Conservation (phyloP, 2,329 filamentous ascomycete species). For the Mycosphaerella sp. region DNA sequence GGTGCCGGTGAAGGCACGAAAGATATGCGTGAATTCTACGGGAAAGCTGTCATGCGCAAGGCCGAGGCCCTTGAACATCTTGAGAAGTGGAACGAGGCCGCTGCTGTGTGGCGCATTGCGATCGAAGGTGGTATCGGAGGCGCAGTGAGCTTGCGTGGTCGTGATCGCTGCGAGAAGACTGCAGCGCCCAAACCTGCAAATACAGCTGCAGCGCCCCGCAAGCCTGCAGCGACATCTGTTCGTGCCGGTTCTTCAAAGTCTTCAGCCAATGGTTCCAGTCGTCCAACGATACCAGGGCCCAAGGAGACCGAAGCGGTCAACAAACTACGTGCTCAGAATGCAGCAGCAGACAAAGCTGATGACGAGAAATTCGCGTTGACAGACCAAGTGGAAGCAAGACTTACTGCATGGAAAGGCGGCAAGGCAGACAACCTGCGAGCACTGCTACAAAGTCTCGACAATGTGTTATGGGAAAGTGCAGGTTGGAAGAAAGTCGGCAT, state of each 20-base stretch:
- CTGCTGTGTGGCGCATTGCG: slow-evolving; percentile 69
- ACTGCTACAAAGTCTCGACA: slow-evolving; percentile 76
- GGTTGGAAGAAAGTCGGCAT: slow-evolving; percentile 97
- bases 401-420: slow-evolving; percentile 77
- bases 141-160: slow-evolving; percentile 68
- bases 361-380: slow-evolving; percentile 87
- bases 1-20: slow-evolving; percentile 55
- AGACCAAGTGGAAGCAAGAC: slow-evolving; percentile 74
- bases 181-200: slow-evolving; percentile 49
- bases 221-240: slow-evolving; percentile 38
- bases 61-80: slow-evolving; percentile 93
- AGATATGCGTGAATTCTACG: slow-evolving; percentile 87
- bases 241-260: slow-evolving; percentile 19
- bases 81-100: slow-evolving; percentile 86
- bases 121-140: slow-evolving; percentile 85
- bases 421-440: slow-evolving; percentile 91
- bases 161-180: slow-evolving; percentile 83
- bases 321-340: slow-evolving; percentile 73
- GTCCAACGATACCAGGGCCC: slow-evolving; percentile 28
- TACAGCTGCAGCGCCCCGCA: slow-evolving; percentile 49
- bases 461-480: slow-evolving; percentile 82
- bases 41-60: slow-evolving; percentile 88
- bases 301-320: slow-evolving; percentile 65
- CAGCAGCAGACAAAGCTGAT: slow-evolving; percentile 76
- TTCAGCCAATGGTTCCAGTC: slow-evolving; percentile 24